Base-by-base conservation (phyloP, 768 basidiomycete genomes). In the Lentinula edodes region DNA sequence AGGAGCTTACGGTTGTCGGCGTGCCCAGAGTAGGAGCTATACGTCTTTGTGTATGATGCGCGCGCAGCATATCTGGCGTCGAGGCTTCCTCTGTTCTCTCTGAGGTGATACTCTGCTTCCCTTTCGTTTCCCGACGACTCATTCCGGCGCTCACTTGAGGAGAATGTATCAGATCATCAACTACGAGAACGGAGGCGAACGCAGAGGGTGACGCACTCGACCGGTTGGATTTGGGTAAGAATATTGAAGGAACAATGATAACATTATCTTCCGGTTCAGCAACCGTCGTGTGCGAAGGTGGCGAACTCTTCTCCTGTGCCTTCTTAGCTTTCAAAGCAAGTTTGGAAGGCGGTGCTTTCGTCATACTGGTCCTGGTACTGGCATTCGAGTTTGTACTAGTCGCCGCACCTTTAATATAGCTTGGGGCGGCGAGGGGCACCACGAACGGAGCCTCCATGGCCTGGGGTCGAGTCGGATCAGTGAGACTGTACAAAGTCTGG, bases 161-260 rank as follows among this genome's bases (percentile, higher is more conserved):
- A 67, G 69, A 65, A 51, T 62, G 56, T 58, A 71, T 72, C 63
- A 78, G 72, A 76, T 70, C 68, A 62, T 86, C 83, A 78, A 78
- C 74, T 73, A 89, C 74, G 66, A 91, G 86, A 43, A 90, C 73
- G 56, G 88, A 87, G 69, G 87, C 88, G 77, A 90, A 90, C 65
- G 85, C 78, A 70, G 90, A 92, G 70, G 90, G 90, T 67, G 78
- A 83, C 78, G 90, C 90, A 82, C 87, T 84, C 66, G 82, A 78
- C 68, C 77, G 79, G 64, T 73, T 73, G 61, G 81, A 65, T 60
- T 80, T 79, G 15, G 84, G 73, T 62, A 80, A 71, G 72, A 91
- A 90, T 62, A 91, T 80, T 13, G 86, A 80, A 12, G 84, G 77
- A 38, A 77, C 69, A 23, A 77, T 65, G 34, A 71, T 67, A 18